Conservation (phyloP, 1,284 basidiomycete genomes). For the Inonotus hispidus region DNA sequence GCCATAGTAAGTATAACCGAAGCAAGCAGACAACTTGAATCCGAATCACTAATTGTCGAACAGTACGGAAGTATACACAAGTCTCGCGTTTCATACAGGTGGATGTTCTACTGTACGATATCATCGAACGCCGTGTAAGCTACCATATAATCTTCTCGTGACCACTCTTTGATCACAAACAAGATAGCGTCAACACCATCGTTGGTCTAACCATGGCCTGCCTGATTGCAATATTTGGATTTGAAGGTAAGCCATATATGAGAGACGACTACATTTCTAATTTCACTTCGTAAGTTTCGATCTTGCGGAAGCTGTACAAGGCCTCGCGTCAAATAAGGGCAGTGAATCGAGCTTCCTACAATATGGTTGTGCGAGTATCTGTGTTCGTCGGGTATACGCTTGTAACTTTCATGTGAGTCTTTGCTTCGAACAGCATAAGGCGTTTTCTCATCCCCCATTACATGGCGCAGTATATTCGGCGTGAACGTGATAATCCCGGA, state of each 20-base stretch:
- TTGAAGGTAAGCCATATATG: slow-evolving; percentile 3
- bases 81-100: slow-evolving; percentile 7
- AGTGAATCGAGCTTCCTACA: slow-evolving; percentile 1
- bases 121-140: slow-evolving; percentile 13
- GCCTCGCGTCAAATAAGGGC: slow-evolving; percentile 6
- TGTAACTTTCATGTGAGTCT: slow-evolving; percentile 12
- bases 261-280: not conserved
- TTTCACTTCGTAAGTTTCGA: not conserved
- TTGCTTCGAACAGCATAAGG: not conserved
- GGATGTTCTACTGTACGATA: slow-evolving; percentile 17
- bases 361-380: slow-evolving; percentile 7
- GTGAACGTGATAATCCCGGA: slow-evolving; percentile 4
- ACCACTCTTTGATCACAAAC: not conserved
- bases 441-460: not conserved
- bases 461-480: not conserved
- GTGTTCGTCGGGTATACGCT: slow-evolving; percentile 6
- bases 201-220: slow-evolving; percentile 2
- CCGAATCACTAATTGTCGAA: not conserved
- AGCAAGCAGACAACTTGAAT: too few species aligned
- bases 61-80: not conserved
- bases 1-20: not conserved
- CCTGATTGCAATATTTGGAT: not conserved
- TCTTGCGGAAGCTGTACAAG: not conserved
- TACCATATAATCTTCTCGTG: not conserved
- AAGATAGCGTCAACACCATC: slow-evolving; percentile 7